A percentile compares a stretch with the other conserved stretches of the same genome.
Conservation (phyloP, 2,329 filamentous ascomycete species). For the Aspergillus transmontanensis region DNA sequence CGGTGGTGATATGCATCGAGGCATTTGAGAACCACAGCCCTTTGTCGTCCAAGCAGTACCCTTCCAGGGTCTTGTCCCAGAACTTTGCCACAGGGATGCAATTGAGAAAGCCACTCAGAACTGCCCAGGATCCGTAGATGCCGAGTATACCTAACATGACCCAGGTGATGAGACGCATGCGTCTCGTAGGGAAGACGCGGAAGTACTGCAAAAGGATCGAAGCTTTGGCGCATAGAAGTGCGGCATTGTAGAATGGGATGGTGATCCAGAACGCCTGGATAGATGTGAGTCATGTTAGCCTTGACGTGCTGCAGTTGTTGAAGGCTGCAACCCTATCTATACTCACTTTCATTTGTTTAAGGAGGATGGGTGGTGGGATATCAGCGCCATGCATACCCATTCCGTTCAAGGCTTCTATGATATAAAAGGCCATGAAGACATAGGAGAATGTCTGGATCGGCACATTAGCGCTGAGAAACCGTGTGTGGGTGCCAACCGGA, state of each 20-base stretch:
- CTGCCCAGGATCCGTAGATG: conserved; percentile 38
- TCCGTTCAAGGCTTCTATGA: conserved; percentile 36
- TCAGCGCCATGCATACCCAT: conserved; percentile 39
- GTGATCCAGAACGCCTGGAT: conserved; percentile 40
- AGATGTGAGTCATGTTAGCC: background rate
- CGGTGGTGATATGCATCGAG: conserved; percentile 47
- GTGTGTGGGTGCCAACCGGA: background rate
- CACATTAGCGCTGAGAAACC: conserved; percentile 3
- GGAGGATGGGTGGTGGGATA: conserved; percentile 32
- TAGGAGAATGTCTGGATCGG: conserved; percentile 32
- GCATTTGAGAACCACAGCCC: conserved; percentile 50
- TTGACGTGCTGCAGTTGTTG: background rate
- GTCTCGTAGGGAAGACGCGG: conserved; percentile 45
- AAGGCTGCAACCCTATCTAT: background rate
- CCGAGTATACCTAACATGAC: conserved; percentile 39
- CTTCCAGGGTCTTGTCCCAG: conserved; percentile 32
- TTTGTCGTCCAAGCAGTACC: conserved; percentile 42
- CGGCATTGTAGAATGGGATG: conserved; percentile 42
- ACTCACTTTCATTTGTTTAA: conserved; percentile 37
- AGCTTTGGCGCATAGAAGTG: conserved; percentile 47
- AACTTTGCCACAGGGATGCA: conserved; percentile 41
- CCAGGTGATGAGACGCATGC: conserved; percentile 41
- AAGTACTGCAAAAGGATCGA: conserved; percentile 55
- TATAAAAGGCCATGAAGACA: conserved; percentile 38
- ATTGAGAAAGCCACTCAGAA: conserved; percentile 40